Conservation (phyloP, 768 basidiomycete species). For the Termitomyces sp. region DNA sequence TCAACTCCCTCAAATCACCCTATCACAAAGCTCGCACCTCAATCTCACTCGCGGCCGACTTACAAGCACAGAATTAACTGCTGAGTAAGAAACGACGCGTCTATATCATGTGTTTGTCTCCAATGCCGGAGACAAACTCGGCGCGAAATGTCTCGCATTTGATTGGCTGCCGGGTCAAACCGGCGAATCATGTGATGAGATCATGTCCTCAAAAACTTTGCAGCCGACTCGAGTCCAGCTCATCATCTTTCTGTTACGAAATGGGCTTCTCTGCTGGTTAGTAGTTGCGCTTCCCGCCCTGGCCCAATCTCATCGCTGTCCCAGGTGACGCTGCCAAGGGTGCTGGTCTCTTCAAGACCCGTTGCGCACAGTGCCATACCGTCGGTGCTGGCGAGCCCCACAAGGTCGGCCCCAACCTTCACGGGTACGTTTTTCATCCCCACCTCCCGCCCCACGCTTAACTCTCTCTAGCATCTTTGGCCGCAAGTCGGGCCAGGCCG, state of each 20-base stretch:
- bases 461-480: conserved; percentile 60
- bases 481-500: conserved; percentile 80
- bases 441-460: not conserved
- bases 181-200: conserved; percentile 14
- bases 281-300: conserved; percentile 40
- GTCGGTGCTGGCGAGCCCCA: conserved; percentile 68
- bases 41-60: too few species aligned
- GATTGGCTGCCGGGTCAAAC: conserved; percentile 17
- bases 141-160: not conserved
- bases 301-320: not conserved
- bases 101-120: too few species aligned
- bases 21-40: too few species aligned
- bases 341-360: conserved; percentile 94
- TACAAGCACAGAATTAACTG: too few species aligned
- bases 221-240: not conserved
- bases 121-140: too few species aligned
- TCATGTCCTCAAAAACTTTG: conserved; percentile 14
- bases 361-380: conserved; percentile 94
- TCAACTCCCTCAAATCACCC: too few species aligned
- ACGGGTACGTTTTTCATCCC: conserved; percentile 55
- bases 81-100: not conserved
- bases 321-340: conserved; percentile 87
- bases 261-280: conserved; percentile 38
- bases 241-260: conserved; percentile 15
- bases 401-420: conserved; percentile 94